Conservation (phyloP, 2,329 filamentous ascomycete genomes). For the Madurella mycetomatis region DNA sequence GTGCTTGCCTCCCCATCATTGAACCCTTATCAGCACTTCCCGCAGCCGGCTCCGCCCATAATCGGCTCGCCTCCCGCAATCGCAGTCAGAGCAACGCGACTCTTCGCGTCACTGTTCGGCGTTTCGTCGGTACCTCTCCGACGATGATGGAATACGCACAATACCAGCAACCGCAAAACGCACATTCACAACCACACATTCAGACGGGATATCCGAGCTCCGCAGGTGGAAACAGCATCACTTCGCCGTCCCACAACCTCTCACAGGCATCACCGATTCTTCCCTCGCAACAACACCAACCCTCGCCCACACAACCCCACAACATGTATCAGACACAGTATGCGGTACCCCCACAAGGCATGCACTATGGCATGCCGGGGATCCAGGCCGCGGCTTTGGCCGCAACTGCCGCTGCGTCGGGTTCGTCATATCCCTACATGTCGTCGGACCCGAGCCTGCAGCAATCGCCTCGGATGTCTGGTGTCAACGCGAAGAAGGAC, state of each 20-base stretch:
- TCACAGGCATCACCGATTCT: conserved; percentile 79
- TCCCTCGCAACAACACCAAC: conserved; percentile 69
- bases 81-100: conserved; percentile 14
- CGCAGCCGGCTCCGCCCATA: conserved; percentile 14
- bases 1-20: conserved; percentile 9
- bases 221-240: conserved; percentile 55
- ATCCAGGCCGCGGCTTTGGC: conserved; percentile 92
- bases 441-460: conserved; percentile 65
- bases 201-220: conserved; percentile 60
- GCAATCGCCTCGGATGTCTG: conserved; percentile 74
- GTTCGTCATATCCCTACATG: conserved; percentile 70
- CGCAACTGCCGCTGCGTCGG: conserved; percentile 83
- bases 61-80: conserved; percentile 1
- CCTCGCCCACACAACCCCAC: conserved; percentile 59
- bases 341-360: conserved; percentile 65
- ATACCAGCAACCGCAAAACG: conserved; percentile 65
- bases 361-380: conserved; percentile 79
- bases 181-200: conserved; percentile 55
- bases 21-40: conserved; percentile 11
- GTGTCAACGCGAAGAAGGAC: conserved; percentile 64
- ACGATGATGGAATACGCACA: conserved; percentile 70
- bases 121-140: conserved; percentile 17
- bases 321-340: conserved; percentile 80
- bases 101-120: conserved; percentile 17
- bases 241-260: conserved; percentile 67